Conservation (phyloP, 1,284 basidiomycete genomes). For the Trichosporon sp. region DNA sequence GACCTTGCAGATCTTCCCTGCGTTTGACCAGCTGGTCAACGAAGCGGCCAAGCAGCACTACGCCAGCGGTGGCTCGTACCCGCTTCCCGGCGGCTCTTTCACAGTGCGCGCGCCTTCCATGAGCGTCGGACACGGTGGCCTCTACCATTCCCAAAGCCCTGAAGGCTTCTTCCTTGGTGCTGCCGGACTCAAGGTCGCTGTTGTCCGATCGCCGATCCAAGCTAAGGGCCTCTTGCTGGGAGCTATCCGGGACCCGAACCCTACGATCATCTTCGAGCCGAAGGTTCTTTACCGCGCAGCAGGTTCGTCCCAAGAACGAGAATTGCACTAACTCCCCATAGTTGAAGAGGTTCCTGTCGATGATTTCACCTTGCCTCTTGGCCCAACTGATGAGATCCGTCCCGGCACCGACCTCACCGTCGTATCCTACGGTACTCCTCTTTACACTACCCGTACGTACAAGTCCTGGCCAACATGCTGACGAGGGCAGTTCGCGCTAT, state of each 20-base stretch:
- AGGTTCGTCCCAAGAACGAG: neutral
- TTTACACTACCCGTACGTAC: constrained; percentile 78
- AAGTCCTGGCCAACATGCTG: constrained; percentile 36
- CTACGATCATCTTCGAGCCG: constrained; percentile 91
- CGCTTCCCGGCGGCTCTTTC: constrained; percentile 62
- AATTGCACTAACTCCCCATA: constrained; percentile 27
- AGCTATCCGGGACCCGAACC: constrained; percentile 85
- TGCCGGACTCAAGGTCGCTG: constrained; percentile 83
- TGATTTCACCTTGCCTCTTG: constrained; percentile 77
- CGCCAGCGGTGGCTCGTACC: constrained; percentile 75
- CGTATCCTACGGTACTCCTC: constrained; percentile 83
- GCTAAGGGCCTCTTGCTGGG: constrained; percentile 84
- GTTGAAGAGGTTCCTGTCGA: constrained; percentile 89
- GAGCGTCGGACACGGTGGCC: constrained; percentile 85
- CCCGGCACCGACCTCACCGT: constrained; percentile 78
- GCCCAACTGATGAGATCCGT: constrained; percentile 68
- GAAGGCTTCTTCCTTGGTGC: constrained; percentile 92
- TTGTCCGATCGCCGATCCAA: constrained; percentile 88
- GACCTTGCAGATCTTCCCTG: constrained; percentile 65
- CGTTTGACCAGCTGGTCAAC: constrained; percentile 93
- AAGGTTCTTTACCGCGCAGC: constrained; percentile 53
- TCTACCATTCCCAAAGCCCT: constrained; percentile 91
- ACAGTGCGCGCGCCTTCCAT: constrained; percentile 85
- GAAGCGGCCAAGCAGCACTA: constrained; percentile 92
- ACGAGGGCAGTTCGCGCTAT: constrained; percentile 38